phyloP scores from a whole-genome alignment of 2,329 filamentous ascomycete species.

The Didymosphaeria variabile region DNA sequence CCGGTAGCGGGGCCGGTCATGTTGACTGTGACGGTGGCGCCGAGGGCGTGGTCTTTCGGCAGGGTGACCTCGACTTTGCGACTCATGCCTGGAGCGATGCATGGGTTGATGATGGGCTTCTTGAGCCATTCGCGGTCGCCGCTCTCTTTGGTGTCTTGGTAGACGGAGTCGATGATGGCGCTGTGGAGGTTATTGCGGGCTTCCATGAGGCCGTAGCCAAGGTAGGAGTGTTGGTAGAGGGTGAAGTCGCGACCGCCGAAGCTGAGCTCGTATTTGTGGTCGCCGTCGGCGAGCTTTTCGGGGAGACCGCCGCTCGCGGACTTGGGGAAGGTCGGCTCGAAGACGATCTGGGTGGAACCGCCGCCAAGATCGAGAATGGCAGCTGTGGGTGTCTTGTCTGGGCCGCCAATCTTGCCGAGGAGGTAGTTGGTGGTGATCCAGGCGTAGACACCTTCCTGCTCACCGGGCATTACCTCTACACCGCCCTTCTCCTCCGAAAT shows the following conservation, averaged over 20 bases:
- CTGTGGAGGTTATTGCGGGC: constrained; percentile 88
- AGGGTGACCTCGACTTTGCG: constrained; percentile 78
- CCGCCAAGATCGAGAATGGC: constrained; percentile 96
- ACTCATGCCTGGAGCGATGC: constrained; percentile 81
- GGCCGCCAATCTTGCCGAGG: constrained; percentile 93
- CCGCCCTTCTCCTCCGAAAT: constrained; percentile 85
- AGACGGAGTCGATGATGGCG: constrained; percentile 75
- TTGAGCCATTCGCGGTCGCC: constrained; percentile 70
- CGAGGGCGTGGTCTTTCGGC: constrained; percentile 71
- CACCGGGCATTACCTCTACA: constrained; percentile 96
- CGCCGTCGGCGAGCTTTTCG: constrained; percentile 82
- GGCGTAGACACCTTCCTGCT: constrained; percentile 95
- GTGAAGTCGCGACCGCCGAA: constrained; percentile 92
- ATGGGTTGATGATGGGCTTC: constrained; percentile 80
- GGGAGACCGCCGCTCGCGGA: constrained; percentile 80
- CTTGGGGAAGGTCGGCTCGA: constrained; percentile 90
- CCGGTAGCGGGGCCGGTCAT: constrained; percentile 85
- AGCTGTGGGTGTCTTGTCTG: constrained; percentile 88
- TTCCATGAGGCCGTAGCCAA: constrained; percentile 96
- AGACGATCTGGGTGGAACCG: constrained; percentile 98
- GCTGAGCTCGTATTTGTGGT: constrained; percentile 92
- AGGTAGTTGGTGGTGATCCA: constrained; percentile 99
- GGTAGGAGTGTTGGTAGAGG: constrained; percentile 97
- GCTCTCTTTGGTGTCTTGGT: constrained; percentile 64
- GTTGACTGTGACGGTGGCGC: constrained; percentile 73